These are phyloP conservation scores for Cyberlindnera americana DNA, from an alignment of 805 yeast genomes.

Conservation along the genomic window DNA sequence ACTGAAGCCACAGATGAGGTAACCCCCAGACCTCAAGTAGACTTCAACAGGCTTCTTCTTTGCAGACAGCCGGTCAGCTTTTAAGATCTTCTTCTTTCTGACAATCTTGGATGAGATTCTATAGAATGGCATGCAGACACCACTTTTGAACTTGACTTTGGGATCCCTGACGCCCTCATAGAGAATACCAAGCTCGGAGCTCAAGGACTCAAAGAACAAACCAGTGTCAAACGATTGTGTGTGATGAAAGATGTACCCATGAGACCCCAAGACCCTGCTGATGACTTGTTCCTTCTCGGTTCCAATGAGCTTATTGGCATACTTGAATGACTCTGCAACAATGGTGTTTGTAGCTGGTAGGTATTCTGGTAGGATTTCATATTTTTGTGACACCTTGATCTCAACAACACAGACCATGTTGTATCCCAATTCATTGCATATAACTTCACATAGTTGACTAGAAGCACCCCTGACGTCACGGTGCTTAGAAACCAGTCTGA, in stretches of 20 bases:
- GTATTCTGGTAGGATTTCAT: constrained; percentile 36
- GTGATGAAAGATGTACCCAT: constrained; percentile 26
- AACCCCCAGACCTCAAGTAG: constrained; percentile 50
- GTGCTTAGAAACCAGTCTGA: constrained; percentile 33
- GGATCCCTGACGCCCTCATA: constrained; percentile 31
- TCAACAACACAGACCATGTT: constrained; percentile 50
- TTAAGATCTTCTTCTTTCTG: constrained; percentile 31
- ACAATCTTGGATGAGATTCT: constrained; percentile 42
- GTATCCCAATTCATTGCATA: constrained; percentile 34
- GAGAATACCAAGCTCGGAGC: constrained; percentile 49
- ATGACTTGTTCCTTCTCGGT: constrained; percentile 38
- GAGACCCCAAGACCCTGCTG: constrained; percentile 44
- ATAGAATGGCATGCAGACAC: constrained; percentile 51
- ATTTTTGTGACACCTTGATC: constrained; percentile 46
- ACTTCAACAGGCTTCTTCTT: constrained; percentile 35
- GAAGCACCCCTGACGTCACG: constrained; percentile 46
- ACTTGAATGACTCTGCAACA: constrained; percentile 41
- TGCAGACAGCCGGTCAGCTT: constrained; percentile 8
- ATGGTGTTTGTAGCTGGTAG: constrained; percentile 45
- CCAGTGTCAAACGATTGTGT: constrained; percentile 27
- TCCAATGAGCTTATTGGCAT: constrained; percentile 35
- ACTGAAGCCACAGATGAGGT: constrained; percentile 44
- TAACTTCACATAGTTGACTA: constrained; percentile 33
- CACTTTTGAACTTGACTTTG: constrained; percentile 39
- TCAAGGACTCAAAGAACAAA: constrained; percentile 43